Conservation (phyloP, 257 asterid species). For the Capsicum chinense region DNA sequence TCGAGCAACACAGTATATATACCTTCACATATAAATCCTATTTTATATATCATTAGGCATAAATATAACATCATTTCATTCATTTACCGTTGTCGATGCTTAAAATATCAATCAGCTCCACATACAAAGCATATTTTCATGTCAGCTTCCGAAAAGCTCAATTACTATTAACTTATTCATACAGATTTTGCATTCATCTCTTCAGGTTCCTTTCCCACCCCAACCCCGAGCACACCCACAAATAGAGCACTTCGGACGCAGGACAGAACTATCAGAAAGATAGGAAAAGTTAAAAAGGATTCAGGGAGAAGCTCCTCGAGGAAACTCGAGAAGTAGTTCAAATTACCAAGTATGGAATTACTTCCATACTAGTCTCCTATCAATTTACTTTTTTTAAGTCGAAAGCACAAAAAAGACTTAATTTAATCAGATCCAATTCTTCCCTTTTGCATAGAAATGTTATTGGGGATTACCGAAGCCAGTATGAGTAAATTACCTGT, state of each 20-base stretch:
- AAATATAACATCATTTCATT: neutral
- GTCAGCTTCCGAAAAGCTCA: constrained; percentile 10
- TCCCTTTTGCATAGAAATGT: neutral
- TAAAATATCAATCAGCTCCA: constrained; percentile 18
- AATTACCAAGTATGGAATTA: neutral
- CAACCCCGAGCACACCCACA: neutral
- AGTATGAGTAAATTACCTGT: constrained; percentile 56
- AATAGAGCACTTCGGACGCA: neutral
- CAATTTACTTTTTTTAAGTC: neutral
- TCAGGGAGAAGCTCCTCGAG: constrained; percentile 6
- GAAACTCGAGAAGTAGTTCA: neutral
- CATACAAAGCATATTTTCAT: neutral
- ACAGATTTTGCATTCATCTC: neutral
- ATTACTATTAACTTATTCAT: neutral
- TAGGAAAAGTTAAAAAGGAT: neutral
- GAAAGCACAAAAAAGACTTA: neutral
- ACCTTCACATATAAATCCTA: neutral
- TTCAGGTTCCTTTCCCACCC: neutral
- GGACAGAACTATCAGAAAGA: constrained; percentile 13
- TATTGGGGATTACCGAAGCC: neutral
- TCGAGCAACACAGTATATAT: neutral
- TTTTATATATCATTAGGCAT: neutral
- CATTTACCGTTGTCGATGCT: neutral
- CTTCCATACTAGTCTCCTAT: neutral
- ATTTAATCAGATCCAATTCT: neutral